Percentiles rank a stretch among this genome's conserved stretches.
Evolutionary conservation across 768 basidiomycete genomes (phyloP).

Genomic region (Daedaleopsis nitida): DNA sequence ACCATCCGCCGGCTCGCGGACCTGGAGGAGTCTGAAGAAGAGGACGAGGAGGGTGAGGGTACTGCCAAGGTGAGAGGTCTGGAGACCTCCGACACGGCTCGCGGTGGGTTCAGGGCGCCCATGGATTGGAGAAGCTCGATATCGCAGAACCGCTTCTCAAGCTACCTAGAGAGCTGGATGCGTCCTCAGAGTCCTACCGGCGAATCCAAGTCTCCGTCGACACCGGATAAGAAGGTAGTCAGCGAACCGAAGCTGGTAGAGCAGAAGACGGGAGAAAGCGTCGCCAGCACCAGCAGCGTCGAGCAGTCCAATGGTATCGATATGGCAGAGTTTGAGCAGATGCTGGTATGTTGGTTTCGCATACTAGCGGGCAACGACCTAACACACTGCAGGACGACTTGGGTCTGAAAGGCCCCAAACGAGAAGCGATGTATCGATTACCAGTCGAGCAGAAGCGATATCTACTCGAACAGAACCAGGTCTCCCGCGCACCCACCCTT

Average conservation of each 20-base stretch:
- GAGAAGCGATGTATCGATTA: conserved; percentile 62
- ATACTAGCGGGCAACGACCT: background rate
- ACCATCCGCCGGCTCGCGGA: conserved; percentile 52
- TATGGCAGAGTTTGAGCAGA: conserved; percentile 54
- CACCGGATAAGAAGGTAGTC: conserved; percentile 54
- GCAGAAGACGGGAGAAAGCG: conserved; percentile 40
- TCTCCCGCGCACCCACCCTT: conserved; percentile 37
- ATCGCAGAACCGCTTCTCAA: conserved; percentile 63
- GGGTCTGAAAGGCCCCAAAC: conserved; percentile 70
- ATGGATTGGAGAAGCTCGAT: conserved; percentile 56
- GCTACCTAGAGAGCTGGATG: conserved; percentile 68
- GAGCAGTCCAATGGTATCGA: conserved; percentile 27
- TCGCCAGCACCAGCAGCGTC: conserved; percentile 3
- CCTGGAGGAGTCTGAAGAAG: conserved; percentile 50
- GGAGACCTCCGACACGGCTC: conserved; percentile 20
- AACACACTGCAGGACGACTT: conserved; percentile 58
- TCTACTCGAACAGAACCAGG: conserved; percentile 59
- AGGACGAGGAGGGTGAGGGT: conserved; percentile 51
- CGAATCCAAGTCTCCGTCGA: conserved; percentile 28
- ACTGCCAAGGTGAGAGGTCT: conserved; percentile 59
- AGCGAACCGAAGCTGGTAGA: conserved; percentile 71
- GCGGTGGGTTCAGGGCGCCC: conserved; percentile 25
- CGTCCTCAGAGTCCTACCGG: conserved; percentile 43
- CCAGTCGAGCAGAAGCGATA: conserved; percentile 65
- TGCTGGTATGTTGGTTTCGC: conserved; percentile 56